These are phyloP conservation scores for Penicillium daleae DNA, from an alignment of 495 filamentous ascomycete species.

Conservation along the genomic window DNA sequence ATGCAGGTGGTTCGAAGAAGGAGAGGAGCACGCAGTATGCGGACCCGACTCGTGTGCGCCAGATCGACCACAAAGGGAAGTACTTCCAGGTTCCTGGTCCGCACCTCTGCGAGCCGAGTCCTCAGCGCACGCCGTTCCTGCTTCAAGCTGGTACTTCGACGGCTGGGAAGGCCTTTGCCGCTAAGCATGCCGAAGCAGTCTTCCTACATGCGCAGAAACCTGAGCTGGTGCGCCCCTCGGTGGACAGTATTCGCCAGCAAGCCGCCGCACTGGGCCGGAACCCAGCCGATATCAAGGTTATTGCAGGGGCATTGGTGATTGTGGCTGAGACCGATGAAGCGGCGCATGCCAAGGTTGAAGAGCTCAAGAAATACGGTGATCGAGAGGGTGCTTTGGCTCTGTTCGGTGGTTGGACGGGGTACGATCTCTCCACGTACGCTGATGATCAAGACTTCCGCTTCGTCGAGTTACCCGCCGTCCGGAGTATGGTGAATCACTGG, in stretches of 20 bases:
- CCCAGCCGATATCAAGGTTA: conserved; percentile 53
- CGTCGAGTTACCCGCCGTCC: conserved; percentile 62
- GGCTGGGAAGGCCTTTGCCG: conserved; percentile 65
- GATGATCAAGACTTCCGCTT: conserved; percentile 60
- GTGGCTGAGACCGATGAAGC: conserved; percentile 58
- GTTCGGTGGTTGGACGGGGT: conserved; percentile 60
- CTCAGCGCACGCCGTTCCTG: conserved; percentile 68
- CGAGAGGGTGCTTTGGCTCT: conserved; percentile 56
- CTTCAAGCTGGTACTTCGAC: conserved; percentile 66
- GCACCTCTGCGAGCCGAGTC: conserved; percentile 66
- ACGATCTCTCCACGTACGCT: conserved; percentile 52
- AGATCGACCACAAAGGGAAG: conserved; percentile 69
- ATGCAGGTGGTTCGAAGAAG: conserved; percentile 22
- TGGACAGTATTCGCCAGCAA: conserved; percentile 53
- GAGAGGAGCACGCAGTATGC: conserved; percentile 47
- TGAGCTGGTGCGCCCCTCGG: conserved; percentile 46
- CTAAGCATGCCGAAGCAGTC: conserved; percentile 60
- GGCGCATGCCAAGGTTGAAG: conserved; percentile 54
- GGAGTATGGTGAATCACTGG: conserved; percentile 48
- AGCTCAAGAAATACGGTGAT: conserved; percentile 50
- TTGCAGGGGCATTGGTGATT: conserved; percentile 53
- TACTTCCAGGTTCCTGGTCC: conserved; percentile 68
- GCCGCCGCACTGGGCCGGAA: conserved; percentile 49
- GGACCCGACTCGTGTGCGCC: conserved; percentile 57
- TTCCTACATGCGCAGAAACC: conserved; percentile 55